A percentile compares a stretch with the other conserved stretches of the same genome.
Evolutionary conservation across 257 asterid species (phyloP).

Genomic region (Solanum clarkiae): DNA sequence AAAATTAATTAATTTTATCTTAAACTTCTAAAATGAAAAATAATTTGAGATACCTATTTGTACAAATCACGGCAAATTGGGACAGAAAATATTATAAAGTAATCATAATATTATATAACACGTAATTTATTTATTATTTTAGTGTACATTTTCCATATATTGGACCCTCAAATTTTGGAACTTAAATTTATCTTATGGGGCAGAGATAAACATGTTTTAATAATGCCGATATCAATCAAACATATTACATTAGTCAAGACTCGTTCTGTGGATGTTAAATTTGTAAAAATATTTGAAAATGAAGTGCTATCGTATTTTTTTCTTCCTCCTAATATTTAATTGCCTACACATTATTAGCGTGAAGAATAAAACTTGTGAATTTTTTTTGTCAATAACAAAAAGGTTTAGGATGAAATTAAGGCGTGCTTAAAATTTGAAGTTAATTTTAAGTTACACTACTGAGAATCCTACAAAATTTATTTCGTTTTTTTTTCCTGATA

Average conservation of each 20-base stretch:
- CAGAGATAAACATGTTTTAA: background rate
- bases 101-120: background rate
- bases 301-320: background rate
- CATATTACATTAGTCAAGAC: background rate
- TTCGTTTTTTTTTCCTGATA: too few species aligned
- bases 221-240: background rate
- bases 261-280: background rate
- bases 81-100: background rate
- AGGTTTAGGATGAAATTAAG: rapidly evolving
- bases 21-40: background rate
- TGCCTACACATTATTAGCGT: background rate
- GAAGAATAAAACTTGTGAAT: rapidly evolving
- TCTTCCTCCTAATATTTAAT: background rate
- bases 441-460: background rate
- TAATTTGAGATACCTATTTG: background rate
- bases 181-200: background rate
- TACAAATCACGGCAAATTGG: background rate
- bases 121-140: background rate
- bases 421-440: background rate
- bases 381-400: background rate
- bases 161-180: background rate
- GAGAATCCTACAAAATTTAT: too few species aligned
- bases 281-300: background rate
- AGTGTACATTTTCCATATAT: background rate
- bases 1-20: background rate